A percentile compares a stretch with the other conserved stretches of the same genome.
Evolutionary conservation across 768 basidiomycete species (phyloP).

Genomic region (Suillus brevipes): DNA sequence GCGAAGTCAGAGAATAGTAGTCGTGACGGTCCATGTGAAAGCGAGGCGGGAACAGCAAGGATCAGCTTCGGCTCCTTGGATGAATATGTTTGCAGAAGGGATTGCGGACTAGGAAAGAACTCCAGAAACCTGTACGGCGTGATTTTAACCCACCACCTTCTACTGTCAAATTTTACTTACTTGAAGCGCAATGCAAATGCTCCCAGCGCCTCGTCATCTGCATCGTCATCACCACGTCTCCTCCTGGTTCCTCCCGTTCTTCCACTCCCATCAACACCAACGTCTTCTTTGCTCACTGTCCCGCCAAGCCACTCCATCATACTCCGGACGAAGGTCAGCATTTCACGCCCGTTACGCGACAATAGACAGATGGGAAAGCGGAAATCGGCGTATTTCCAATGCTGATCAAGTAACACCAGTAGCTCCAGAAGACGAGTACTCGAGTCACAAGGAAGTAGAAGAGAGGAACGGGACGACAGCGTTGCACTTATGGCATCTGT

Average conservation of each 20-base stretch:
- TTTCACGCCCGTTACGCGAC: conserved; percentile 86
- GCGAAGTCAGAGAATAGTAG: conserved; percentile 86
- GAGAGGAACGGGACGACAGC: conserved; percentile 73
- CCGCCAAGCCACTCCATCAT: conserved; percentile 99
- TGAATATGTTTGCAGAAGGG: conserved; percentile 78
- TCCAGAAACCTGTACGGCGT: conserved; percentile 72
- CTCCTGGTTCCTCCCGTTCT: conserved; percentile 50
- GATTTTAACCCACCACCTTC: conserved; percentile 9
- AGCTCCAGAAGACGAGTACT: conserved; percentile 94
- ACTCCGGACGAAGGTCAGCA: conserved; percentile 90
- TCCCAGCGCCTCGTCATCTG: conserved; percentile 80
- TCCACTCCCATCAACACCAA: conserved; percentile 71
- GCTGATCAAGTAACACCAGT: conserved; percentile 93
- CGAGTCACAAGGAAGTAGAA: conserved; percentile 90
- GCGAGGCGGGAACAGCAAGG: conserved; percentile 86
- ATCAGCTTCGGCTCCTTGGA: conserved; percentile 91
- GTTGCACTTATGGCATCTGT: conserved; percentile 80
- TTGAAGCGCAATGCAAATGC: conserved; percentile 87
- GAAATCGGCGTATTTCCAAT: conserved; percentile 89
- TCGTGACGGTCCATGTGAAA: conserved; percentile 91
- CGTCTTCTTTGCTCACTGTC: conserved; percentile 89
- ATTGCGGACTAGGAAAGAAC: conserved; percentile 83
- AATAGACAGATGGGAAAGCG: conserved; percentile 93
- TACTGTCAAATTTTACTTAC: conserved; percentile 37
- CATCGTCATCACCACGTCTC: conserved; percentile 65